These are phyloP conservation scores for Henckelia pumila DNA, from an alignment of 257 asterid genomes.

Conservation along the genomic window DNA sequence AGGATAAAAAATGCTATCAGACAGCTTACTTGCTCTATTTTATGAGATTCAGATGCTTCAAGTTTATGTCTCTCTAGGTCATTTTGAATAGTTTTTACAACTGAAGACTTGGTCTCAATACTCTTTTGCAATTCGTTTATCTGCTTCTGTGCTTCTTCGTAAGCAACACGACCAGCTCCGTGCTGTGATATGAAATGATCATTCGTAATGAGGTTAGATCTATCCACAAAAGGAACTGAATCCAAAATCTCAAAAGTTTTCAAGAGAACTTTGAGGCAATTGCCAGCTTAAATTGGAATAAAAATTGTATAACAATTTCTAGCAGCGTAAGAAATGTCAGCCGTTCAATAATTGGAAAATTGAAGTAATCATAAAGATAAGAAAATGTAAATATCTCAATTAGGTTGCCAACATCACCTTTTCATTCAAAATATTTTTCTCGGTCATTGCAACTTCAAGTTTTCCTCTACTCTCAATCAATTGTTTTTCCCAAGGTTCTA, in stretches of 20 bases:
- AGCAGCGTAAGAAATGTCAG: neutral
- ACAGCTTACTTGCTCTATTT: constrained; percentile 59
- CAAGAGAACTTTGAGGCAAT: neutral
- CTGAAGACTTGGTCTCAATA: constrained; percentile 52
- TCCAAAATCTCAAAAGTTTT: neutral
- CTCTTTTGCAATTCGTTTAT: constrained; percentile 51
- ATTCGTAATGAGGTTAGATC: neutral
- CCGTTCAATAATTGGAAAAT: neutral
- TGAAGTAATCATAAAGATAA: neutral
- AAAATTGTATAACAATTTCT: neutral
- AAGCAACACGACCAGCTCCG: constrained; percentile 73
- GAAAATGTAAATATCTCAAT: neutral
- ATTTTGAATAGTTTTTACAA: constrained; percentile 39
- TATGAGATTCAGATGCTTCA: constrained; percentile 63
- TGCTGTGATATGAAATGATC: constrained; percentile 51
- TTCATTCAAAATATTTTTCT: constrained; percentile 62
- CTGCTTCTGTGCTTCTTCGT: constrained; percentile 80
- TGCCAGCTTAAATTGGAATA: neutral
- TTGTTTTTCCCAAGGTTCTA: constrained; percentile 96
- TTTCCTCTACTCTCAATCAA: constrained; percentile 83
- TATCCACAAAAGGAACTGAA: neutral
- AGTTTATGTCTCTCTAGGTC: constrained; percentile 54
- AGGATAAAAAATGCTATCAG: neutral
- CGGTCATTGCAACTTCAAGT: constrained; percentile 83
- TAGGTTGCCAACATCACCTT: constrained; percentile 47